Percentiles rank a stretch among this genome's conserved stretches.
These are phyloP conservation scores for Glaciozyma antarctica DNA, from an alignment of 768 basidiomycete species.

Conservation along the genomic window DNA sequence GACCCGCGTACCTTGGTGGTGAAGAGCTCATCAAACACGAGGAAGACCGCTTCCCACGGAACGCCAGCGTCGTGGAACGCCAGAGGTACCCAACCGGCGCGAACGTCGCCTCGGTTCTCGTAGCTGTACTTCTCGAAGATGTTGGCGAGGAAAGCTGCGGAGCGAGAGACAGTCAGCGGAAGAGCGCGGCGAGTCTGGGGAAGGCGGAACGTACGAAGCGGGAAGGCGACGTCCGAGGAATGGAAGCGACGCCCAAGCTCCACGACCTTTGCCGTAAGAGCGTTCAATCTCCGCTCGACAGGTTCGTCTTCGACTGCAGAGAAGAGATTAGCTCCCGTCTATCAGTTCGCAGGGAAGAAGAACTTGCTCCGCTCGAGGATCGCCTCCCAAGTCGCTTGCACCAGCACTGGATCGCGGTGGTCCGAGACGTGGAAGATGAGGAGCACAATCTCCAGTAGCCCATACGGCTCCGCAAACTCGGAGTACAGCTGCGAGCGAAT, in stretches of 20 bases:
- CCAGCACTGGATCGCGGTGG: conserved; percentile 71
- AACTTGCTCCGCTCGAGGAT: conserved; percentile 67
- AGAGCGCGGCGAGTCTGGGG: background rate
- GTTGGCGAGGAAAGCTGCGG: conserved; percentile 61
- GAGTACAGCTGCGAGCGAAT: conserved; percentile 59
- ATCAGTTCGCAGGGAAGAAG: conserved; percentile 39
- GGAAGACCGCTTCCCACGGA: conserved; percentile 71
- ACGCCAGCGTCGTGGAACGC: conserved; percentile 72
- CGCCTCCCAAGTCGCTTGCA: conserved; percentile 77
- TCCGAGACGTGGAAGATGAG: conserved; percentile 89
- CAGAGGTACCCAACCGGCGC: conserved; percentile 72
- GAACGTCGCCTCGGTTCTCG: conserved; percentile 51
- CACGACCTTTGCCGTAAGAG: conserved; percentile 55
- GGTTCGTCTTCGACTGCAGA: conserved; percentile 18
- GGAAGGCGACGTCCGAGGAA: conserved; percentile 83
- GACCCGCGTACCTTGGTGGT: conserved; percentile 61
- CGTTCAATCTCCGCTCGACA: conserved; percentile 49
- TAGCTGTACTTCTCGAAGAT: conserved; percentile 66
- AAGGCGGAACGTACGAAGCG: conserved; percentile 54
- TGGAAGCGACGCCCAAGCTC: conserved; percentile 76
- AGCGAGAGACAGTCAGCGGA: background rate
- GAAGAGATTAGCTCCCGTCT: background rate
- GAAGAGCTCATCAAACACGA: conserved; percentile 73
- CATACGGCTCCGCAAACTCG: conserved; percentile 75
- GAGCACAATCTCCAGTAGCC: conserved; percentile 71